Conservation (phyloP, 2,329 filamentous ascomycete genomes). For the Verticillium isaacii region DNA sequence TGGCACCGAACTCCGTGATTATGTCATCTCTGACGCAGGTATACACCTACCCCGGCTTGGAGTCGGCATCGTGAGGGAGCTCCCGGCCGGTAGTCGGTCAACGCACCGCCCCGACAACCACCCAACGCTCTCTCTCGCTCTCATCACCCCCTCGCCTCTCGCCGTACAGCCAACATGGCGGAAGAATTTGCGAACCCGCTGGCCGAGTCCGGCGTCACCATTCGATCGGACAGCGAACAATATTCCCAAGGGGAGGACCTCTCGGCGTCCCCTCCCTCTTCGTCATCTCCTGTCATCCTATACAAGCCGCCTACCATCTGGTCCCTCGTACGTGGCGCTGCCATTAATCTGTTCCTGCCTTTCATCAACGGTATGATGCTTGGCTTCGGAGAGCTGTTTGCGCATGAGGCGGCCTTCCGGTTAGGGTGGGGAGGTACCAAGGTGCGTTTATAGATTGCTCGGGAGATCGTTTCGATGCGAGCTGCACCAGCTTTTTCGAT, state of each 20-base stretch:
- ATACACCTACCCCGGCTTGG: neutral
- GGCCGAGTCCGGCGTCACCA: conserved; percentile 69
- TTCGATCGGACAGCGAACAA: conserved; percentile 78
- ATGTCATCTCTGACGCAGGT: neutral
- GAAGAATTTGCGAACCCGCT: conserved; percentile 45
- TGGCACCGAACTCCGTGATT: neutral
- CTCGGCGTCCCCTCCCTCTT: conserved; percentile 56
- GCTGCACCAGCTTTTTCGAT: neutral
- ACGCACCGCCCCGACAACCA: neutral
- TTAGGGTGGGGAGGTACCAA: conserved; percentile 92
- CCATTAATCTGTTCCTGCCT: conserved; percentile 91
- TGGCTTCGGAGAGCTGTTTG: conserved; percentile 93
- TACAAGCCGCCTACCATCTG: conserved; percentile 87
- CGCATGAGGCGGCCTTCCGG: conserved; percentile 90
- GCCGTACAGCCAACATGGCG: conserved; percentile 12
- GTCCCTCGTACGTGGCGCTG: conserved; percentile 79
- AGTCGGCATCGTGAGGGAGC: neutral
- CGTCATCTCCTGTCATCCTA: conserved; percentile 68
- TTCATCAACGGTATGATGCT: conserved; percentile 99
- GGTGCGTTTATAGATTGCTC: conserved; percentile 46
- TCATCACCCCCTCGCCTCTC: conserved; percentile 40
- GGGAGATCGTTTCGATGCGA: neutral
- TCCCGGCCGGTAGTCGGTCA: neutral
- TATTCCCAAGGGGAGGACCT: conserved; percentile 65
- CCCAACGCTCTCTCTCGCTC: neutral